phyloP scores from a whole-genome alignment of 75 land plant genomes.

The Adiantum capillusveneris region DNA sequence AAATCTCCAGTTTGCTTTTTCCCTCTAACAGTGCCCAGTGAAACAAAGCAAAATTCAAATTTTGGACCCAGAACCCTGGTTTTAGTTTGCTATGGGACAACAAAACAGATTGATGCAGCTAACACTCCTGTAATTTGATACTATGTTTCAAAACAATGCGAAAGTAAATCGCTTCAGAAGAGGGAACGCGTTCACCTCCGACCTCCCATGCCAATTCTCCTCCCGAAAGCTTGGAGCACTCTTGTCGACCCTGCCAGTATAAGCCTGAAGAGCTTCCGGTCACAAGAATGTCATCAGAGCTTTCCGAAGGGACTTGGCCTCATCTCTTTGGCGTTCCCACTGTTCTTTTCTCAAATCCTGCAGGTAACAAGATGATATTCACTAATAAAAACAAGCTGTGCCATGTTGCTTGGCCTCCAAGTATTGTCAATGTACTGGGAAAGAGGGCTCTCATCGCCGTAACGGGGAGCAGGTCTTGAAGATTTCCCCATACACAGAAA shows the following conservation, averaged over 20 bases:
- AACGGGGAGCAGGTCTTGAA: conserved; percentile 27
- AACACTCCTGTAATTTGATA: no score
- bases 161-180: conserved; percentile 35
- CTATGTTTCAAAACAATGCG: conserved; percentile 25
- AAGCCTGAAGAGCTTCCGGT: conserved; percentile 18
- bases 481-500: conserved; percentile 9
- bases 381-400: conserved; percentile 43
- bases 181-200: no score
- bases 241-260: conserved; percentile 19
- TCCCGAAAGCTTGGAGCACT: background rate
- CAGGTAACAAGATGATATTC: conserved; percentile 37
- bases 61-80: no score
- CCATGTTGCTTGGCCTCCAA: conserved; percentile 15
- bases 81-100: no score
- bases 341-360: conserved; percentile 28
- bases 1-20: no score
- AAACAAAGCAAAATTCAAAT: no score
- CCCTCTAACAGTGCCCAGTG: no score
- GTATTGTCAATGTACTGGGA: conserved; percentile 15
- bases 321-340: conserved; percentile 29
- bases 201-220: conserved; percentile 27
- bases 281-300: conserved; percentile 23
- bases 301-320: conserved; percentile 22
- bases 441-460: no score
- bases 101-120: no score